Conservation (phyloP, 768 basidiomycete species). For the Mycena haematopus region DNA sequence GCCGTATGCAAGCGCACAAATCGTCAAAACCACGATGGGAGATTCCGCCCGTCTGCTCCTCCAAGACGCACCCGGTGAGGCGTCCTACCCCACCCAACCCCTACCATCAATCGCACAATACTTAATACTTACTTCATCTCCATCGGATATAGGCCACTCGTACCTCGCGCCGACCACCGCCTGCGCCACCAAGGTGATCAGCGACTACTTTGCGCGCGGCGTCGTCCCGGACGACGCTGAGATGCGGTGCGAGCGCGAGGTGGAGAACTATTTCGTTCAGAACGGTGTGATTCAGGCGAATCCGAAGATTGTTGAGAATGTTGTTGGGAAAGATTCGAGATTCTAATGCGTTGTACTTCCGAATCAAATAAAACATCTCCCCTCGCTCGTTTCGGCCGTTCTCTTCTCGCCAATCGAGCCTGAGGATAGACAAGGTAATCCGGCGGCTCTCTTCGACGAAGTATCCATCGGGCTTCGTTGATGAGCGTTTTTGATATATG, state of each 20-base stretch:
- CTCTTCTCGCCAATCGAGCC: no score
- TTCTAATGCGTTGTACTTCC: neutral
- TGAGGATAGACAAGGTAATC: no score
- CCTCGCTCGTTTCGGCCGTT: no score
- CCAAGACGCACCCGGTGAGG: slow-evolving; percentile 22
- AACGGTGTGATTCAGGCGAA: neutral
- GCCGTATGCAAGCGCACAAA: slow-evolving; percentile 20
- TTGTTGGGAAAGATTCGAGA: neutral
- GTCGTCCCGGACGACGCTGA: slow-evolving; percentile 15
- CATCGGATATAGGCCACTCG: slow-evolving; percentile 29
- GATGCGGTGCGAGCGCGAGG: slow-evolving; percentile 18
- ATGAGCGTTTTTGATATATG: no score
- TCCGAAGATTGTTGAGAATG: neutral
- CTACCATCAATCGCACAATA: neutral
- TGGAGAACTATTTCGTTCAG: slow-evolving; percentile 17
- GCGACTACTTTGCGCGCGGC: slow-evolving; percentile 18
- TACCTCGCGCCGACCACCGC: slow-evolving; percentile 24
- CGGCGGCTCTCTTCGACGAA: no score
- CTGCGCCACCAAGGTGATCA: slow-evolving; percentile 18
- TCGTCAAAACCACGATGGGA: slow-evolving; percentile 25
- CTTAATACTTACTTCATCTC: neutral
- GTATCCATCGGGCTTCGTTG: no score
- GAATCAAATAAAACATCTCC: no score
- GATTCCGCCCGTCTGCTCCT: slow-evolving; percentile 25
- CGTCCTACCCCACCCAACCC: neutral